These are phyloP conservation scores for Carex littledalei DNA, from an alignment of 176 grass and related monocot genomes.

Conservation along the genomic window DNA sequence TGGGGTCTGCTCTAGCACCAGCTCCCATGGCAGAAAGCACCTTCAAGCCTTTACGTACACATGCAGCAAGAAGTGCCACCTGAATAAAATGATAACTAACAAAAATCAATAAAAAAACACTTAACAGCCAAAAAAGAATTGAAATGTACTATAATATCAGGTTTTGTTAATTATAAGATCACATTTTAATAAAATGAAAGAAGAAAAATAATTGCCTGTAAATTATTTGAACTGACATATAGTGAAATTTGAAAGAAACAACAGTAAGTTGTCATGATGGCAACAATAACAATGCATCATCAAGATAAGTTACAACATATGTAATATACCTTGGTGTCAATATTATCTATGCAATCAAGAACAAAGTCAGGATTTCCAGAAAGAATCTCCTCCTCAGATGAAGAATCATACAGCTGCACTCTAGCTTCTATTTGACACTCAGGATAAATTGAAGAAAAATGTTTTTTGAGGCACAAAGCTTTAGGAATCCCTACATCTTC, in stretches of 20 bases:
- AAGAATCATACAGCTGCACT: slow-evolving; percentile 76
- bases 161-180: not conserved
- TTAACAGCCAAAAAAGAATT: not conserved
- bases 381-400: slow-evolving; percentile 78
- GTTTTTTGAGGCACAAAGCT: slow-evolving; percentile 78
- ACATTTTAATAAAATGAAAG: not conserved
- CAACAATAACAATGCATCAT: not conserved
- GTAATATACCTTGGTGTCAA: slow-evolving; percentile 74
- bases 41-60: slow-evolving; percentile 57
- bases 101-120: not conserved
- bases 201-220: not conserved
- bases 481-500: slow-evolving; percentile 88
- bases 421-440: slow-evolving; percentile 86
- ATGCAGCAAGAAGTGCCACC: slow-evolving; percentile 85
- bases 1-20: slow-evolving; percentile 92
- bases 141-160: not conserved
- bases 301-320: not conserved
- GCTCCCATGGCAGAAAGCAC: slow-evolving; percentile 96
- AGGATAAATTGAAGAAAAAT: slow-evolving; percentile 88
- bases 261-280: not conserved
- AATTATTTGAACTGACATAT: not conserved
- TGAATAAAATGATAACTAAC: slow-evolving; percentile 19
- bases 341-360: slow-evolving; percentile 99
- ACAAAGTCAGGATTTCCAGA: slow-evolving; percentile 92
- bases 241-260: not conserved